These are phyloP conservation scores for Cladophialophora psammophila DNA, from an alignment of 2,329 filamentous ascomycete genomes.

Conservation along the genomic window DNA sequence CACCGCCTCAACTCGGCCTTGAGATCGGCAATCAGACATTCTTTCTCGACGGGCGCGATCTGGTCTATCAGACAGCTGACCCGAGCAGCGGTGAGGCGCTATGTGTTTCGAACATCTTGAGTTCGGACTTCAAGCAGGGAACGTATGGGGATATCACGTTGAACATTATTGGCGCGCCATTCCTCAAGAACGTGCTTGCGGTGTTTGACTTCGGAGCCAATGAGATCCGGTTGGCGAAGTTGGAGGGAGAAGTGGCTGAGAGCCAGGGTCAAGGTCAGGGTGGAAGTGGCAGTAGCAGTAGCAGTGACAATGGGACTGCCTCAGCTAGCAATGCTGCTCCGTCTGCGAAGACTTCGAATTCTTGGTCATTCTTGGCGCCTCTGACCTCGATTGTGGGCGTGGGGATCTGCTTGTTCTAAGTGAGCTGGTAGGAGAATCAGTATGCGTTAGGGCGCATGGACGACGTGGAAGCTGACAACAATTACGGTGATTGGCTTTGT, in stretches of 20 bases:
- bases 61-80: constrained; percentile 43
- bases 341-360: not conserved
- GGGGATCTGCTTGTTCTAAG: not conserved
- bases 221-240: constrained; percentile 19
- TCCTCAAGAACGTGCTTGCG: constrained; percentile 59
- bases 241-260: constrained; percentile 21
- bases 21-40: constrained; percentile 49
- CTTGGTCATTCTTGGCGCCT: not conserved
- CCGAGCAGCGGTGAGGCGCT: constrained; percentile 33
- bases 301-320: not conserved
- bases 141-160: constrained; percentile 21
- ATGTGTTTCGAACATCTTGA: constrained; percentile 32
- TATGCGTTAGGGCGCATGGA: not conserved
- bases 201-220: constrained; percentile 59
- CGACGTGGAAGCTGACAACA: not conserved
- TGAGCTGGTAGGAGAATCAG: not conserved
- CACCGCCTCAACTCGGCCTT: constrained; percentile 52
- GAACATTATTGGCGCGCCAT: constrained; percentile 53
- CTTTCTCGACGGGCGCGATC: constrained; percentile 43
- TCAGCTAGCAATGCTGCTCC: constrained; percentile 6
- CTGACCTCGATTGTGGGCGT: not conserved
- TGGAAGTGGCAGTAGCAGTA: not conserved
- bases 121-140: constrained; percentile 33
- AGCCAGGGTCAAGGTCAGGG: not conserved
- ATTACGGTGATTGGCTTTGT: not conserved